Evolutionary conservation across 176 grass and related monocot species (phyloP), one percentile per base, ranked within the genome.

Genomic region (Rhipidocladum racemiflorum): DNA sequence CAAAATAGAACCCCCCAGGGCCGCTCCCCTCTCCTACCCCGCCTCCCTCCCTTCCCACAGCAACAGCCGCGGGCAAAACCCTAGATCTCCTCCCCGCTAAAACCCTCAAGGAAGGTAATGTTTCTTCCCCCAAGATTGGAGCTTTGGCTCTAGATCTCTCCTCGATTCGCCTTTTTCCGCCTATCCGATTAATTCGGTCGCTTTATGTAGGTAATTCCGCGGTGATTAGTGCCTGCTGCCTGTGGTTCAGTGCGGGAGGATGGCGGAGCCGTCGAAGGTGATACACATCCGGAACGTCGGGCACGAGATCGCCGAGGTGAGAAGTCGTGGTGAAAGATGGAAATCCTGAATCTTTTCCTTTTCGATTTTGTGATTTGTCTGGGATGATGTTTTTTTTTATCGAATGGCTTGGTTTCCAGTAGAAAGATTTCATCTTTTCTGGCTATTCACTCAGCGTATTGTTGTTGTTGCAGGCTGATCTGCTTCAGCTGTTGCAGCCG

Each of bases 221-320:
- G 10, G 6, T 86, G 61, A 79, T 62, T 59, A 21, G 68, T 68
- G 50, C 10, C 21, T 60, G 57, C n/a, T 67, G 7, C 14, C 2
- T 65, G 68, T 86, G 23, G 6, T 57, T 23, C 38, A 70, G 83
- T 27, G 65, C 78, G 29, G 67, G 71, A 95, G 75, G 77, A 99
- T 99, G 96, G 79, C 91, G 79, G 96, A 95, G 68, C 85, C 91
- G n/a, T 99, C 96, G 15, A 99, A 99, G 74, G 96, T 95, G 13
- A 99, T 99, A 85, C 96, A 99, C 77, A 87, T 99, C 74, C 86
- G 96, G 28, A 99, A 99, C 84, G 96, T 99, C 0, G 96, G 96
- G 2, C 92, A 95, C 51, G 96, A 99, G 79, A 99, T 99, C 78
- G 75, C 87, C 1, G 96, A 99, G 93, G 96, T 99, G 80, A 32